A percentile compares a stretch with the other conserved stretches of the same genome.
Evolutionary conservation across 2,329 filamentous ascomycete species (phyloP).

Genomic region (Aureobasidium namibiae): DNA sequence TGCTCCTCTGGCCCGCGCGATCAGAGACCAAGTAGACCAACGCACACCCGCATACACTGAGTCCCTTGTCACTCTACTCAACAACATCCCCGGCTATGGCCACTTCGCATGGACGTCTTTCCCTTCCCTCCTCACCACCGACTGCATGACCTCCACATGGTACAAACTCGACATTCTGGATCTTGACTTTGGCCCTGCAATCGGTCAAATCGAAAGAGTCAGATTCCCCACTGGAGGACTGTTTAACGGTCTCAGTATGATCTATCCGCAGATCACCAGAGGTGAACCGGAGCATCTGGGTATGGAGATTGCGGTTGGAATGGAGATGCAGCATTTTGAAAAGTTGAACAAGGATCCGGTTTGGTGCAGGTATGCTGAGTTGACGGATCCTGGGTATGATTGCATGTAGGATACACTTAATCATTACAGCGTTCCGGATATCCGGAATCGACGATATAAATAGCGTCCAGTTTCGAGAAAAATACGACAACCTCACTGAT

Average conservation of each 20-base stretch:
- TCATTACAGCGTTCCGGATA: too few relatives aligned
- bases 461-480: too few relatives aligned
- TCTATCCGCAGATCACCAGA: neutral
- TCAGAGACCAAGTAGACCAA: neutral
- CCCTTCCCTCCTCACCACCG: neutral
- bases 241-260: neutral
- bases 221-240: neutral
- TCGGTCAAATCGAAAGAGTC: neutral
- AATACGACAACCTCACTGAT: too few relatives aligned
- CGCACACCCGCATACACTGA: neutral
- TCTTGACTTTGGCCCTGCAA: neutral
- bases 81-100: neutral
- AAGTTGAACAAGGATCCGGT: neutral
- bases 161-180: slow-evolving; percentile 1
- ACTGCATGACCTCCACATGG: neutral
- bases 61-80: neutral
- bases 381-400: slow-evolving; percentile 1
- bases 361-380: neutral
- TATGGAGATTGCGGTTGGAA: neutral
- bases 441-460: too few relatives aligned
- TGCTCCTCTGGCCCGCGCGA: neutral
- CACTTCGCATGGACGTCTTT: neutral
- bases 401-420: too few relatives aligned
- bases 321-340: neutral
- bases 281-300: neutral